These are phyloP conservation scores for Haematococcus lacustris DNA, from an alignment of 139 green algal genomes.

Conservation along the genomic window DNA sequence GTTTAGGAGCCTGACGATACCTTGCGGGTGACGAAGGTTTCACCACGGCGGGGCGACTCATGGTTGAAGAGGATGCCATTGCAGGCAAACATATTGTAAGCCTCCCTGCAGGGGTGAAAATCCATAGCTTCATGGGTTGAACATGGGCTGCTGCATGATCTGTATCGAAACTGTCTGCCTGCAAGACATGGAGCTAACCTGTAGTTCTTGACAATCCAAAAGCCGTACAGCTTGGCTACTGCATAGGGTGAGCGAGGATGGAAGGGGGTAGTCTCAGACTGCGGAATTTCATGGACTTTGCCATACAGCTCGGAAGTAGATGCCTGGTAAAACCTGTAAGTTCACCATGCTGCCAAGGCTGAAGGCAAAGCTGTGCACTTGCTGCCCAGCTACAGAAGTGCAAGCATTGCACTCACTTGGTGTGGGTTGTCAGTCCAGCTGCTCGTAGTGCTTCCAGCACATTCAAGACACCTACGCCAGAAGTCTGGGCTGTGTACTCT, in stretches of 20 bases:
- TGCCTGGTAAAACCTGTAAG: constrained; percentile 69
- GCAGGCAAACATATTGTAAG: constrained; percentile 69
- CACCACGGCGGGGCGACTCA: constrained; percentile 63
- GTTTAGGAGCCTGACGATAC: too few relatives aligned
- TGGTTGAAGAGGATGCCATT: constrained; percentile 86
- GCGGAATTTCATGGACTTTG: constrained; percentile 63
- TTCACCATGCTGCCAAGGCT: too few relatives aligned
- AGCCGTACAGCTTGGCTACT: constrained; percentile 66
- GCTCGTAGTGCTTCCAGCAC: constrained; percentile 61
- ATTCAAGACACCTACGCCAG: constrained; percentile 46
- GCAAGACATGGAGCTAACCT: too few relatives aligned
- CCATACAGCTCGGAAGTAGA: constrained; percentile 75
- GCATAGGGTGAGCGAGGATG: constrained; percentile 71
- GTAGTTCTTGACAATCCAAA: constrained; percentile 36
- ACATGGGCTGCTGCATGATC: too few relatives aligned
- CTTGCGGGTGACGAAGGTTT: constrained; percentile 82
- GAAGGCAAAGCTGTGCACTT: too few relatives aligned
- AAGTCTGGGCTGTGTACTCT: constrained; percentile 62
- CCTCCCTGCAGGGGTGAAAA: constrained; percentile 42
- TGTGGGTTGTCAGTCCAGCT: constrained; percentile 28
- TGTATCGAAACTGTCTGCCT: too few relatives aligned
- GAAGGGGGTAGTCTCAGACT: constrained; percentile 64
- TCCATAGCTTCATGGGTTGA: too few relatives aligned
- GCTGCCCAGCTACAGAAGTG: too few relatives aligned
- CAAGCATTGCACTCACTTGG: too few relatives aligned